Evolutionary conservation across 2,329 filamentous ascomycete genomes (phyloP), one percentile per base, ranked within the genome.

Genomic region (Trichoderma endophyticum): DNA sequence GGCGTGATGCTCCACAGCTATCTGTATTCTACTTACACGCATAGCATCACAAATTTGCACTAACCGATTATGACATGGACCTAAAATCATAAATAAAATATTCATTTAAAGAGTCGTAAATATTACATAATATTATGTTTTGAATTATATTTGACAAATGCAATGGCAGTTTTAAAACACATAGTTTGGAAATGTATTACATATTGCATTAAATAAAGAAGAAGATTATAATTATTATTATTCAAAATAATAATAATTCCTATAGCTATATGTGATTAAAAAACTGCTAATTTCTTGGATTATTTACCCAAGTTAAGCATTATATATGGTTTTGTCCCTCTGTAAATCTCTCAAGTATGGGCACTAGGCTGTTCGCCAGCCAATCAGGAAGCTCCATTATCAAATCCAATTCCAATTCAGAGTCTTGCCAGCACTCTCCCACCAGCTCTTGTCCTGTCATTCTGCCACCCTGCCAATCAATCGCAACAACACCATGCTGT

Each of bases 401-500:
- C 57, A 51, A 70, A 70, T 70, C 56, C 67, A 67, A 54, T 54
- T 54, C 57, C 57, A 34, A 60, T 48, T 70, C 34, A 59, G 39
- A 34, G 54, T 51, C 67, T 67, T 61, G 72, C 73, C 73, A 68
- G 70, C 77, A 81, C 80, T 80, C 80, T 78, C 77, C 81, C 78
- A 81, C 77, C 78, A 75, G 71, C 76, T 74, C 75, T 75, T 74
- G 75, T 77, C 76, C 75, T 73, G 64, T 54, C 67, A 60, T 73
- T 75, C 76, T 66, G 63, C 63, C 48, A 28, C 32, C 32, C 60
- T 63, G 34, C 60, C 77, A 75, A 79, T 73, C 28, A 61, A 70
- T 70, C 67, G 67, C 67, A 70, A 62, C 75, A 76, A 78, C 78
- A 81, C 77, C 76, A 84, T 85, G 83, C 81, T 86, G 80, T 82